A percentile compares a stretch with the other conserved stretches of the same genome.
Evolutionary conservation across 2,329 filamentous ascomycete species (phyloP).

Genomic region (Penicillium sp.): DNA sequence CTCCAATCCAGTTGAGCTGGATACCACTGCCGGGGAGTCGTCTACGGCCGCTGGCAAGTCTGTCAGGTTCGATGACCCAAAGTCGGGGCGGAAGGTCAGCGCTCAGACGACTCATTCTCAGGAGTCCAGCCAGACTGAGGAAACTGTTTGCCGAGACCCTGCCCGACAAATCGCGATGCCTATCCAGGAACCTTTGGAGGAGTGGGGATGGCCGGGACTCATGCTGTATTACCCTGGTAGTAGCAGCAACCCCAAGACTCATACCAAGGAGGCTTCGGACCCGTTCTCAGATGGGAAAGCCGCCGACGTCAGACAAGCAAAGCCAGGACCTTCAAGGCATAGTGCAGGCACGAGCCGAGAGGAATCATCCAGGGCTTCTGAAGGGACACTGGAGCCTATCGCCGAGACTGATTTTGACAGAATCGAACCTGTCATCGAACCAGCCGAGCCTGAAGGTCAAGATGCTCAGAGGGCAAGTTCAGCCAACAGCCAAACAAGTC

Average conservation of each 20-base stretch:
- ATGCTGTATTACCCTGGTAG: constrained; percentile 1
- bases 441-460: background rate
- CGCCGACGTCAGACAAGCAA: background rate
- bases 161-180: constrained; percentile 30
- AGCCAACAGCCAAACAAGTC: background rate
- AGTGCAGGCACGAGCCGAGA: constrained; percentile 10
- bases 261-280: constrained; percentile 14
- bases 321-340: constrained; percentile 11
- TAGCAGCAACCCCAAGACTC: background rate
- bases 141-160: constrained; percentile 36
- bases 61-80: constrained; percentile 4
- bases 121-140: constrained; percentile 33
- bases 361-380: background rate
- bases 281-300: constrained; percentile 25
- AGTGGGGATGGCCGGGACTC: constrained; percentile 11
- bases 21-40: background rate
- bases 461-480: background rate
- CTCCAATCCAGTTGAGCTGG: constrained; percentile 4
- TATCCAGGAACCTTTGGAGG: constrained; percentile 16
- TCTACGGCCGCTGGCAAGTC: background rate
- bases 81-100: constrained; percentile 33
- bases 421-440: background rate
- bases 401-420: background rate
- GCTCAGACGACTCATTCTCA: constrained; percentile 34
- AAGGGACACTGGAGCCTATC: constrained; percentile 8